These are phyloP conservation scores for Wickerhamomyces sp. DNA, from an alignment of 1,139 yeast species.

Conservation along the genomic window DNA sequence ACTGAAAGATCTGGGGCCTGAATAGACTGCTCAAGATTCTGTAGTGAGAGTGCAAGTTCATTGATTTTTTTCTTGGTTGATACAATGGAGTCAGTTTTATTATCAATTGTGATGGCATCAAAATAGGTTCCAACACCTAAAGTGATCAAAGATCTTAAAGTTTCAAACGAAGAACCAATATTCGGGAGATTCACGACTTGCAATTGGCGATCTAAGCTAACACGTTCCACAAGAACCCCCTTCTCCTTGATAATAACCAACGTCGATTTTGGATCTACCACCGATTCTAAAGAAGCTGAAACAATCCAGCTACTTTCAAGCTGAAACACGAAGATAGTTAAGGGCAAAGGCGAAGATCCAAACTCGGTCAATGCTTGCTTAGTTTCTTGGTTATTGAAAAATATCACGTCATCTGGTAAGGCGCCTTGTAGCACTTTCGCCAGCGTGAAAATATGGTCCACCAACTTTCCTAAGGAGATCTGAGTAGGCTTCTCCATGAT, in stretches of 20 bases:
- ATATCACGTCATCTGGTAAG: slow-evolving; percentile 17
- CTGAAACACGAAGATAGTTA: slow-evolving; percentile 26
- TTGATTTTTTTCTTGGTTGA: slow-evolving; percentile 58
- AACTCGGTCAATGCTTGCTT: slow-evolving; percentile 17
- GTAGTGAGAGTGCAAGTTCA: slow-evolving; percentile 65
- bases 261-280: slow-evolving; percentile 13
- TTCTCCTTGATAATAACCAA: slow-evolving; percentile 43
- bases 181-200: slow-evolving; percentile 32
- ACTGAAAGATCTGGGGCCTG: slow-evolving; percentile 62
- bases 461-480: slow-evolving; percentile 11
- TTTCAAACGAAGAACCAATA: slow-evolving; percentile 37
- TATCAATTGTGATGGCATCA: slow-evolving; percentile 33
- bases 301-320: slow-evolving; percentile 14
- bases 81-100: slow-evolving; percentile 33
- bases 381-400: slow-evolving; percentile 18
- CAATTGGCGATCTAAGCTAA: slow-evolving; percentile 37
- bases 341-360: slow-evolving; percentile 20
- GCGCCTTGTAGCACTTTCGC: slow-evolving; percentile 26
- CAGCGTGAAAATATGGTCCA: slow-evolving; percentile 23
- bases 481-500: neutral
- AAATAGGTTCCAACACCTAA: slow-evolving; percentile 52
- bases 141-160: slow-evolving; percentile 53
- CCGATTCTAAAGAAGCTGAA: slow-evolving; percentile 7
- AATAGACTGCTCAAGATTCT: slow-evolving; percentile 63
- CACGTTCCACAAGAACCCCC: slow-evolving; percentile 28